phyloP scores from a whole-genome alignment of 441 rosid genomes.

The Jatropha multifida region DNA sequence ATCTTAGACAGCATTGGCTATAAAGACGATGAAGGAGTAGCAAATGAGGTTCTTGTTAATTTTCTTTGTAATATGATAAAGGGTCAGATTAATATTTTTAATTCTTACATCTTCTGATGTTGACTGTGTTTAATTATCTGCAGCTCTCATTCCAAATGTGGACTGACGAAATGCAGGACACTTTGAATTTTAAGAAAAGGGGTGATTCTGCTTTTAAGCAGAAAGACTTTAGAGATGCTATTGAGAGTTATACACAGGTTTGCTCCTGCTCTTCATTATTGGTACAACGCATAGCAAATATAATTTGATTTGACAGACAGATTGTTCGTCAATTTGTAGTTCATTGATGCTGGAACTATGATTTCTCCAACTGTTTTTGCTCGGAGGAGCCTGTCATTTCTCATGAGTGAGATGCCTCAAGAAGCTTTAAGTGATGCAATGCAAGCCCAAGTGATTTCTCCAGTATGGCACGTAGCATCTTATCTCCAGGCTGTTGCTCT shows the following conservation, averaged over 20 bases:
- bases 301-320: not conserved
- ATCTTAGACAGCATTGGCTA: conserved; percentile 68
- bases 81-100: conserved; percentile 3
- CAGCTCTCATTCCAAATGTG: conserved; percentile 99
- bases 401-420: conserved; percentile 72
- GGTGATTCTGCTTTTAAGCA: conserved; percentile 87
- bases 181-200: conserved; percentile 70
- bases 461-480: conserved; percentile 80
- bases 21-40: conserved; percentile 83
- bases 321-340: conserved; percentile 37
- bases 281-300: no score
- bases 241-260: conserved; percentile 80
- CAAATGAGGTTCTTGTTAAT: conserved; percentile 63
- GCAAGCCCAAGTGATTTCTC: conserved; percentile 81
- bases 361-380: conserved; percentile 78
- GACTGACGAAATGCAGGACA: conserved; percentile 98
- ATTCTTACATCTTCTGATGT: not conserved
- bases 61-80: conserved; percentile 9
- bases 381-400: conserved; percentile 74
- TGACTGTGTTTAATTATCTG: conserved; percentile 14
- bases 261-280: not conserved
- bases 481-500: conserved; percentile 82
- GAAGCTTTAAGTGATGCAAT: conserved; percentile 79
- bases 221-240: conserved; percentile 63
- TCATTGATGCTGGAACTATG: conserved; percentile 64